phyloP scores from a whole-genome alignment of 2,329 filamentous ascomycete genomes.

The Akanthomyces uredinophilus region DNA sequence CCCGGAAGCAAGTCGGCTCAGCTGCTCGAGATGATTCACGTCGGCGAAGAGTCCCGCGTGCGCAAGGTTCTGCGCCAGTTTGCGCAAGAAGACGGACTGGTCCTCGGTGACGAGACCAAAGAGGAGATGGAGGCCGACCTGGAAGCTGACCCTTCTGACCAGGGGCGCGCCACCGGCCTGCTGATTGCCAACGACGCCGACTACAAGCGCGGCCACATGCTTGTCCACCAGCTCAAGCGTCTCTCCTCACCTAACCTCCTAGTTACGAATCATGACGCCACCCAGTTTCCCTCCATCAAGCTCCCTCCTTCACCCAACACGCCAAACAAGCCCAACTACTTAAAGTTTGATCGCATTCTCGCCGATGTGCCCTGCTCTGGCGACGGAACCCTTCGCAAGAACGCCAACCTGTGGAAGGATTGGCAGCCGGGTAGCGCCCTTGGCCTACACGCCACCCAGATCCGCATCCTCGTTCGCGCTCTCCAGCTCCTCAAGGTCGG shows the following conservation, averaged over 20 bases:
- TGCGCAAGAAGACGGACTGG: constrained; percentile 55
- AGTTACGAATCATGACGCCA: constrained; percentile 97
- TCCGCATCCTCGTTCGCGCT: constrained; percentile 83
- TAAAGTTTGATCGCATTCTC: constrained; percentile 95
- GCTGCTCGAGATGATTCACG: constrained; percentile 88
- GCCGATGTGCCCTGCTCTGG: constrained; percentile 97
- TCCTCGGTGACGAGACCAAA: constrained; percentile 43
- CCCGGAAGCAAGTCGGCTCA: constrained; percentile 97
- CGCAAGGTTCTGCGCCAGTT: constrained; percentile 62
- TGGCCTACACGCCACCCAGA: constrained; percentile 80
- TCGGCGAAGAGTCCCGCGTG: constrained; percentile 84
- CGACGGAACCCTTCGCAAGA: constrained; percentile 91
- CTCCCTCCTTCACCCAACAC: constrained; percentile 59
- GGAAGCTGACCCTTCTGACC: constrained; percentile 60
- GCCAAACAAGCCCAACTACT: constrained; percentile 59
- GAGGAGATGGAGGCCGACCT: constrained; percentile 47
- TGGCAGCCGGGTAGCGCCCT: constrained; percentile 86
- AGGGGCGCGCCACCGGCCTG: constrained; percentile 83
- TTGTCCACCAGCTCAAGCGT: constrained; percentile 96
- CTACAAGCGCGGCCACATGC: constrained; percentile 94
- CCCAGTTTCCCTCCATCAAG: constrained; percentile 87
- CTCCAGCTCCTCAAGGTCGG: constrained; percentile 95
- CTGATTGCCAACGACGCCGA: constrained; percentile 95
- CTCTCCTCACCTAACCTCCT: constrained; percentile 94
- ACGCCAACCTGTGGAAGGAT: constrained; percentile 88